Evolutionary conservation across 202 grass and related monocot genomes (phyloP), one percentile per base, ranked within the genome.

Genomic region (Eragrostis tef): DNA sequence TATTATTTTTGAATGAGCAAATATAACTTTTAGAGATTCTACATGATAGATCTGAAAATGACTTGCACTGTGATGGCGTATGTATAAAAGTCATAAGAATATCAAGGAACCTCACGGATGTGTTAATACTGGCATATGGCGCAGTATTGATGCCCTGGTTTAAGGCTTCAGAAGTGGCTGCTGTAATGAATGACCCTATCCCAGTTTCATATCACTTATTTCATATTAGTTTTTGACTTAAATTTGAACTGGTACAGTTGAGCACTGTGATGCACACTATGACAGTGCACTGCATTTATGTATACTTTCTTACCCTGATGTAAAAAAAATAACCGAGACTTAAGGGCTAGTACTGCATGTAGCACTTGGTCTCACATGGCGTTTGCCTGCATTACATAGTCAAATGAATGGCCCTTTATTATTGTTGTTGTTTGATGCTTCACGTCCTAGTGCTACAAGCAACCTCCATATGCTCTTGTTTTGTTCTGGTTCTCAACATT

Each of bases 401-500:
- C 74, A 74, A 67, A 78, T 36, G 7, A 87, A 64, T 19, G 6
- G 20, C 84, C 39, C 70, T 48, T 72, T 78, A 83, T 78, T 78
- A 72, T 87, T 67, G 27, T 43, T n/a, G n/a, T n/a, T 64, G 46
- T 47, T 63, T 61, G 48, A 80, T 80, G 70, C 17, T 84, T 9
- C 47, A 62, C 58, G 79, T 80, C 75, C 56, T 83, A 79, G 41
- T 24, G 70, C 84, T 59, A 10, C 80, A 87, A 80, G 88, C 75
- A 84, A 90, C 80, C 81, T 71, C 34, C 16, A 4, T 59, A 47
- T 86, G 14, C 74, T 83, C 16, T 62, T 77, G 14, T 16, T 46
- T 19, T 60, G 50, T 59, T 27, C 64, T 52, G 3, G 12, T 25
- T 79, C 39, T 27, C 12, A 34, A 15, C 49, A n/a, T 59, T 26